Base-by-base conservation (phyloP, 108 stramenopile genomes). In the Pseudonitzschia pungens region DNA sequence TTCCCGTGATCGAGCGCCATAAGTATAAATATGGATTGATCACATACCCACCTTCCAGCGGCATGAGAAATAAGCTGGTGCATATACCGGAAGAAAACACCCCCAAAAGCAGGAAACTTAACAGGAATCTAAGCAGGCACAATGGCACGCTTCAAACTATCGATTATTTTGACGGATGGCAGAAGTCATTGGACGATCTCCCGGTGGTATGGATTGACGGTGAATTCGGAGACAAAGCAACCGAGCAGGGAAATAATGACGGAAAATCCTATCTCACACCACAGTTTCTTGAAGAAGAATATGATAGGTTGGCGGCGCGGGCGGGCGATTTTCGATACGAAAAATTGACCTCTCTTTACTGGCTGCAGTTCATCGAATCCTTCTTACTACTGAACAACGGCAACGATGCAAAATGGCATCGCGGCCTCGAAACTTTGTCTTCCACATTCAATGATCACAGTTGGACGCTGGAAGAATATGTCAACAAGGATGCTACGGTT, bases 231-330 rank as follows among this genome's bases (percentile, higher is more conserved):
- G 60, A 62, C 31, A 28, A 21, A 2, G 18, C 60, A 16, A 14
- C 60, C n/a, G 10, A n/a, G 28, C n/a, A 41, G n/a, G 21, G 32
- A 2, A 15, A 62, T 5, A 78, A 79, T 20, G 73, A 81, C 26
- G 72, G 54, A 62, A 72, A 74, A n/a, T n/a, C n/a, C 31, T 69
- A 86, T 28, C 69, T 86, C 16, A 86, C 86, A 11, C 86, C 86
- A 40, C 24, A 73, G 20, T 74, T 84, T 48, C 52, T 86, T 56
- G 73, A 78, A 22, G 24, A 36, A 6, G 75, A 73, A 33, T 86
- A 86, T 31, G 76, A 78, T 24, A 66, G 32, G 51, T 77, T 83
- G 18, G 43, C 56, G 20, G 31, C 33, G n/a, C 10, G n/a, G 0
- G 29, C 9, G 32, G 36, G 29, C 5, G 43, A 70, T 21, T 83